A percentile compares a stretch with the other conserved stretches of the same genome.
Conservation (phyloP, 768 basidiomycete genomes). For the Amanita thiersii region DNA sequence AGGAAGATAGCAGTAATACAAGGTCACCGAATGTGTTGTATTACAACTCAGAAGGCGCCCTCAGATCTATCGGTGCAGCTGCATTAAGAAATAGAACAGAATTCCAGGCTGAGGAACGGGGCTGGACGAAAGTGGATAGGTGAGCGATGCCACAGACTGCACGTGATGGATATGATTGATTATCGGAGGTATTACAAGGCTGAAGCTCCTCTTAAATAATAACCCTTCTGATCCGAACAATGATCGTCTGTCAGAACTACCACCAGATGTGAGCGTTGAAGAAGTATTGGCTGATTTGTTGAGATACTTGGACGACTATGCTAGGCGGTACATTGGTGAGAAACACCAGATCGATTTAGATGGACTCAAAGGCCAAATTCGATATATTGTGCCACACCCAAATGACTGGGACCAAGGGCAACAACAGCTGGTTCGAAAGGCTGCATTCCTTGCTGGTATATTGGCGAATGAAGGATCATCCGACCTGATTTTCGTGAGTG, state of each 20-base stretch:
- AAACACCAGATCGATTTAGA: constrained; percentile 14
- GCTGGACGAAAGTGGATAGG: constrained; percentile 40
- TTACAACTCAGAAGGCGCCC: constrained; percentile 7
- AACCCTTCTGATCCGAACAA: no score
- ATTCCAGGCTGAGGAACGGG: constrained; percentile 32
- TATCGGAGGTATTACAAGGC: no score
- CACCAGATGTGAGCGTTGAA: constrained; percentile 22
- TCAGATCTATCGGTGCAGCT: constrained; percentile 4
- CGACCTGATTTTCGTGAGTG: not conserved
- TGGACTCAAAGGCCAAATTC: constrained; percentile 20
- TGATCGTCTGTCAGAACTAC: no score
- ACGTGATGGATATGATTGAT: no score
- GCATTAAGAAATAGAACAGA: constrained; percentile 29
- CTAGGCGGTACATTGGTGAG: constrained; percentile 28
- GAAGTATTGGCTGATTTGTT: constrained; percentile 35
- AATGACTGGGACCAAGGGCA: constrained; percentile 50
- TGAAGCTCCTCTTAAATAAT: no score
- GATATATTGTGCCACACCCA: constrained; percentile 39
- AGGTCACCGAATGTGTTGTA: constrained; percentile 5
- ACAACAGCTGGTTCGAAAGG: no score
- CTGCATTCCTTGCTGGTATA: no score
- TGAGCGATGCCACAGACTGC: no score
- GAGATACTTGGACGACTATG: constrained; percentile 28
- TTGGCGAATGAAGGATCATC: no score
- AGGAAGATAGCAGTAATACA: constrained; percentile 6